Base-by-base conservation (phyloP, 2,329 filamentous ascomycete genomes). In the Colletotrichum graminicola region DNA sequence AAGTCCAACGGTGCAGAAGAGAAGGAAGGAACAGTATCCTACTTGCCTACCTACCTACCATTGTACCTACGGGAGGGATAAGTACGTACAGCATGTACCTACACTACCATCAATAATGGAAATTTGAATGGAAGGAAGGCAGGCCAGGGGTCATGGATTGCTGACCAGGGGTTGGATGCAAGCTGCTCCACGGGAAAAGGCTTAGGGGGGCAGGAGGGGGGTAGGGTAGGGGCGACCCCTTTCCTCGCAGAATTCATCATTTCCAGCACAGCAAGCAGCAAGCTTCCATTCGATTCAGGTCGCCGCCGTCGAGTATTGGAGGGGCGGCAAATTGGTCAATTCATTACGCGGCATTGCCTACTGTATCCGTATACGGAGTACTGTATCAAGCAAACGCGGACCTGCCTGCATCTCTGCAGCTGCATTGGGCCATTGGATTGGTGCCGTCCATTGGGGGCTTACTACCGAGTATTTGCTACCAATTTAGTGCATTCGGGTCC, bases 141-240 rank as follows among this genome's bases (percentile, higher is more conserved):
- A 51, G 43, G 29, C 21, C 59, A 34, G 43, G 45, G 59, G 29
- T 12, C 57, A 62, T 62, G 45, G 59, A 39, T 62, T 32, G 45
- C 45, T 49, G 34, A 32, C 23, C n/a, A 56, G 60, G 49, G 32
- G 21, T 8, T 2, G 10, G 2, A 21, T 32, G 26, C 29, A 29
- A 29, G 7, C 16, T 3, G 29, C 8, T 34, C 54, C 34, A 23
- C 34, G 18, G 34, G 4, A 26, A n/a, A 52, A 32, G 45, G 23
- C 34, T 32, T 39, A n/a, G 47, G 56, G 45, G 29, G 29, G 57
- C 62, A 71, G 51, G 64, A 43, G 16, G 66, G n/a, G n/a, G n/a
- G n/a, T n/a, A n/a, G n/a, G 61, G 36, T 34, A 66, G 54, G 62
- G 62, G 54, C 41, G 43, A n/a, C 61, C 49, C 61, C 32, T 23